These are phyloP conservation scores for Tetragonia tetragonoides DNA, from an alignment of 148 eudicot genomes.

Conservation along the genomic window DNA sequence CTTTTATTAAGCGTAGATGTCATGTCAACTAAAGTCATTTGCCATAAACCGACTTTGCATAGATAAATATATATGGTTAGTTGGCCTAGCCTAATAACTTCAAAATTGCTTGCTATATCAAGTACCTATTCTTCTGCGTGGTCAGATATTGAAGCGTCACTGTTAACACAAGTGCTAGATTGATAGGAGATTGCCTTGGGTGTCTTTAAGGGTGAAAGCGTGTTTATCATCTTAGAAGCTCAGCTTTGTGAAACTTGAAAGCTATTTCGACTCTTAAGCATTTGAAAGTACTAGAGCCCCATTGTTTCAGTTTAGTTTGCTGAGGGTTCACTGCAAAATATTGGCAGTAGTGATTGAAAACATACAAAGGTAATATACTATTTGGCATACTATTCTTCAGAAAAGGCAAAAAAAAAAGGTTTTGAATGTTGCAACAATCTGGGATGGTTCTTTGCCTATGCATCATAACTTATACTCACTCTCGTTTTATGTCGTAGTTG, in stretches of 20 bases:
- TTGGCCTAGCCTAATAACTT: constrained; percentile 20
- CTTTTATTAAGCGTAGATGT: constrained; percentile 13
- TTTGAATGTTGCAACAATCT: constrained; percentile 1
- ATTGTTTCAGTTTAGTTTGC: background rate
- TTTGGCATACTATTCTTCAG: background rate
- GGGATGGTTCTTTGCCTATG: background rate
- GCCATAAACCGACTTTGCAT: constrained; percentile 27
- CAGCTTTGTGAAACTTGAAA: constrained; percentile 4
- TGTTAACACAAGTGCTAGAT: background rate
- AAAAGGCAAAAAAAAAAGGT: background rate
- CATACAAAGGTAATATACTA: constrained; percentile 3
- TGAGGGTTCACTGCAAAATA: constrained; percentile 4
- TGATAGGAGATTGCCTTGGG: constrained; percentile 1
- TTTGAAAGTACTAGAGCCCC: background rate
- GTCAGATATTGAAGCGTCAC: constrained; percentile 7
- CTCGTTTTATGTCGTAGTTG: background rate
- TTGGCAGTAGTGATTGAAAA: constrained; percentile 6
- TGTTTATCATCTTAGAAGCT: constrained; percentile 7
- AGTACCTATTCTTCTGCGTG: constrained; percentile 8
- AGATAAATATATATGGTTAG: constrained; percentile 15
- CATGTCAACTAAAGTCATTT: constrained; percentile 19
- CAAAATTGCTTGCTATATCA: constrained; percentile 23
- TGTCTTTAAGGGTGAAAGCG: background rate
- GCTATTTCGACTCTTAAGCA: background rate
- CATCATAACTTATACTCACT: background rate